A percentile compares a stretch with the other conserved stretches of the same genome.
Evolutionary conservation across 2,329 filamentous ascomycete genomes (phyloP).

Genomic region (Phyllosticta capitalensis): DNA sequence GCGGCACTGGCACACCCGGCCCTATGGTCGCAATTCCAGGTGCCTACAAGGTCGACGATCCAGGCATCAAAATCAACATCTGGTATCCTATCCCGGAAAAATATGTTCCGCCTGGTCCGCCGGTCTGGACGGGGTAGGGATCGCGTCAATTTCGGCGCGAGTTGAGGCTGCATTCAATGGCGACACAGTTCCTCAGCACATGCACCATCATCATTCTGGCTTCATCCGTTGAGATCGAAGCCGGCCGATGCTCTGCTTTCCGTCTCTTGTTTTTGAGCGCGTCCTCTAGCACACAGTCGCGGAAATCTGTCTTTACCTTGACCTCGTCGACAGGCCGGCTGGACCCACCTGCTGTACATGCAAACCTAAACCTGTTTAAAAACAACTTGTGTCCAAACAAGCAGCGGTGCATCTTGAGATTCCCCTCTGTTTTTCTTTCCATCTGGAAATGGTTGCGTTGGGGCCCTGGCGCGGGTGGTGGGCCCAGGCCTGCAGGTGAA

Average conservation of each 20-base stretch:
- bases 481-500: not conserved
- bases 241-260: not conserved
- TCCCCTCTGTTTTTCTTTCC: not conserved
- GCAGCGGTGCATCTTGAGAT: not conserved
- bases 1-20: slow-evolving; percentile 14
- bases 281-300: not conserved
- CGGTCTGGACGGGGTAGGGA: not conserved
- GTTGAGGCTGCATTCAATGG: not conserved
- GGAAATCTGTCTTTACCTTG: not conserved
- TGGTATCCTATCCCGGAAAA: not conserved
- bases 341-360: not conserved
- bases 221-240: not conserved
- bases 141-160: not conserved
- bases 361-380: not conserved
- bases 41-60: slow-evolving; percentile 15
- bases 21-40: slow-evolving; percentile 17
- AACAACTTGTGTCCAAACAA: not conserved
- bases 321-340: not conserved
- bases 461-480: not conserved
- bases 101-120: not conserved
- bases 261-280: not conserved
- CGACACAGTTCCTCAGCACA: not conserved
- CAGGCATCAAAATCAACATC: slow-evolving; percentile 6
- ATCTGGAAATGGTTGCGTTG: not conserved
- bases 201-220: not conserved